phyloP scores from a whole-genome alignment of 768 basidiomycete species.

The Phaffia tasmanica region DNA sequence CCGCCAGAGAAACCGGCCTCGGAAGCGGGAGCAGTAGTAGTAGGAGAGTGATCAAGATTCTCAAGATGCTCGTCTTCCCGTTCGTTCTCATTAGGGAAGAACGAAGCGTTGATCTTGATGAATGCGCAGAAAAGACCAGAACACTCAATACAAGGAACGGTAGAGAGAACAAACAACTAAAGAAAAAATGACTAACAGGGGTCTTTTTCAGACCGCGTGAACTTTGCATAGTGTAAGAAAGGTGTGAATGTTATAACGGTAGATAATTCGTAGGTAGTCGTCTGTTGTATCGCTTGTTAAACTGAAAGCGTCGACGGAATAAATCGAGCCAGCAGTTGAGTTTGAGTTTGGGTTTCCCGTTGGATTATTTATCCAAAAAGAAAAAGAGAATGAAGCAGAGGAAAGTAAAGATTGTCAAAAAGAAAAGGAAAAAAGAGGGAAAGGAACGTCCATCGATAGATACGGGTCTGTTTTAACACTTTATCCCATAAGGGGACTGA shows the following conservation, averaged over 20 bases:
- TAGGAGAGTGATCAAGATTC: constrained; percentile 32
- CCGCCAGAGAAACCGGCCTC: constrained; percentile 44
- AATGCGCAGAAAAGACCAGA: not conserved
- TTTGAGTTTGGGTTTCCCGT: no score
- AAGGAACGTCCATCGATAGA: not conserved
- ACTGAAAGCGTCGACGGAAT: no score
- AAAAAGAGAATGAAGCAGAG: no score
- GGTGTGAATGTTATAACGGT: no score
- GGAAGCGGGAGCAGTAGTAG: constrained; percentile 28
- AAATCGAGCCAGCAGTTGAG: no score
- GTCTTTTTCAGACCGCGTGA: no score
- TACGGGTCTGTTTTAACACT: no score
- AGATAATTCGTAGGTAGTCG: no score
- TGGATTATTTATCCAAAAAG: no score
- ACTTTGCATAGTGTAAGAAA: no score
- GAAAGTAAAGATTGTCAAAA: not conserved
- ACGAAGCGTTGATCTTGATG: not conserved
- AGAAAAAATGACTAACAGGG: not conserved
- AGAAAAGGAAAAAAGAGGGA: not conserved
- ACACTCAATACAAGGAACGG: not conserved
- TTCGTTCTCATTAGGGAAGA: constrained; percentile 3
- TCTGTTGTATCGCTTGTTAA: no score
- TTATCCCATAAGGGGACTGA: no score
- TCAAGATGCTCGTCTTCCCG: constrained; percentile 37
- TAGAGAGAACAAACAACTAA: not conserved